A percentile compares a stretch with the other conserved stretches of the same genome.
Evolutionary conservation across 225 moss, liverwort and hornwort genomes (phyloP).

Genomic region (Sphagnum contortum): DNA sequence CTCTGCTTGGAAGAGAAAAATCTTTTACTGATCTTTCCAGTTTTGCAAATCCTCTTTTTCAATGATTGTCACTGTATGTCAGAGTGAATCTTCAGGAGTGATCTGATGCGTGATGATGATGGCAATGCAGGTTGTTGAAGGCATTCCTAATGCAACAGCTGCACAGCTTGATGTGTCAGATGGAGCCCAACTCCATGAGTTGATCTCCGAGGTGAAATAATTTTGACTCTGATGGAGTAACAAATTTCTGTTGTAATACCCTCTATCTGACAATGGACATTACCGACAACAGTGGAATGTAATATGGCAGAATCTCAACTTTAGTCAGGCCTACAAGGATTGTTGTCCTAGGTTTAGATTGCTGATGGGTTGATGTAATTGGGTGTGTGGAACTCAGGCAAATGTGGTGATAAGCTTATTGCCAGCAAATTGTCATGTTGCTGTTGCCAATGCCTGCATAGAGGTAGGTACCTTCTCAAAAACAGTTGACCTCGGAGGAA

Average conservation of each 20-base stretch:
- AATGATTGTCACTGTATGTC: no score
- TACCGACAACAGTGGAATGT: no score
- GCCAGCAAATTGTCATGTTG: constrained; percentile 69
- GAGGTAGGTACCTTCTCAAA: constrained; percentile 33
- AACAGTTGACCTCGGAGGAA: no score
- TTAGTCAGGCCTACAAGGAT: no score
- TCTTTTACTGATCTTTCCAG: no score
- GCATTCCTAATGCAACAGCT: constrained; percentile 54
- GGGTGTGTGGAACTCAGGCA: constrained; percentile 36
- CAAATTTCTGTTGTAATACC: background rate
- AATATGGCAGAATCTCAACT: no score
- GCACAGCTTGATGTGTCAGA: constrained; percentile 65
- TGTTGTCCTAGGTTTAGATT: no score
- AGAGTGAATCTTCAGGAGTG: no score
- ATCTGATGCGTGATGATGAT: no score
- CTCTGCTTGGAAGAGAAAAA: no score
- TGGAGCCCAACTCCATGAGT: constrained; percentile 35
- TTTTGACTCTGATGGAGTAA: background rate
- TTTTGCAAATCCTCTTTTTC: no score
- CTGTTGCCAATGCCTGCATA: constrained; percentile 72
- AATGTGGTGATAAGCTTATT: constrained; percentile 81
- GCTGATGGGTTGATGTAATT: no score
- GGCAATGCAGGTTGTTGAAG: constrained; percentile 52
- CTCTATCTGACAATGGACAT: background rate
- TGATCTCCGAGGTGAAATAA: constrained; percentile 52